These are phyloP conservation scores for Firmiana major DNA, from an alignment of 345 rosid species.

Conservation along the genomic window DNA sequence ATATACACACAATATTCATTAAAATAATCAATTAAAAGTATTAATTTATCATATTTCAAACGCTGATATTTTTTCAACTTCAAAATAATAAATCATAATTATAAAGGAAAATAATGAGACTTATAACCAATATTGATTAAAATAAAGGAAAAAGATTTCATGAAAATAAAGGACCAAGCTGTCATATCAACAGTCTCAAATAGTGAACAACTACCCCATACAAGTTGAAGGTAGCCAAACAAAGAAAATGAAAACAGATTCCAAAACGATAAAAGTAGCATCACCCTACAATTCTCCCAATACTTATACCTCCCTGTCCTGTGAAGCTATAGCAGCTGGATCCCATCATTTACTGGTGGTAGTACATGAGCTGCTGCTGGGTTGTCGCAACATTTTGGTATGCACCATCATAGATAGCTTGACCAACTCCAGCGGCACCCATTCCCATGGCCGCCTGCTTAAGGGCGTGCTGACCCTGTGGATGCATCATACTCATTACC, in stretches of 20 bases:
- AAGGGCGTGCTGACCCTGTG: slow-evolving; percentile 71
- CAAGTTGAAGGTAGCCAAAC: neutral
- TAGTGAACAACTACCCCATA: neutral
- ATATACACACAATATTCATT: no score
- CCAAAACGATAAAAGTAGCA: no score
- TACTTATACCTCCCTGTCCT: slow-evolving; percentile 18
- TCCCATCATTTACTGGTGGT: slow-evolving; percentile 46
- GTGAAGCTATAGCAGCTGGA: neutral
- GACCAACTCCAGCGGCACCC: slow-evolving; percentile 66
- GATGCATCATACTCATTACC: slow-evolving; percentile 63
- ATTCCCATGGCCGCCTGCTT: slow-evolving; percentile 77
- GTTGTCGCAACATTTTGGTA: slow-evolving; percentile 69
- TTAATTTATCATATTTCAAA: no score
- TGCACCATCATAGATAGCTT: slow-evolving; percentile 73
- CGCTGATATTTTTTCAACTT: no score
- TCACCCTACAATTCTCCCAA: neutral
- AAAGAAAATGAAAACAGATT: no score
- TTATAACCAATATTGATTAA: no score
- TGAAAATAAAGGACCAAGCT: no score
- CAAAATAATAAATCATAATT: no score
- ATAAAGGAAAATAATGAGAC: no score
- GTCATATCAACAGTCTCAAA: no score
- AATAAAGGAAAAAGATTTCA: no score
- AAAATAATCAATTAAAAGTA: no score
- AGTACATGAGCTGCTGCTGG: slow-evolving; percentile 79